Base-by-base conservation (phyloP, 257 asterid genomes). In the Ophiorrhiza pumila region DNA sequence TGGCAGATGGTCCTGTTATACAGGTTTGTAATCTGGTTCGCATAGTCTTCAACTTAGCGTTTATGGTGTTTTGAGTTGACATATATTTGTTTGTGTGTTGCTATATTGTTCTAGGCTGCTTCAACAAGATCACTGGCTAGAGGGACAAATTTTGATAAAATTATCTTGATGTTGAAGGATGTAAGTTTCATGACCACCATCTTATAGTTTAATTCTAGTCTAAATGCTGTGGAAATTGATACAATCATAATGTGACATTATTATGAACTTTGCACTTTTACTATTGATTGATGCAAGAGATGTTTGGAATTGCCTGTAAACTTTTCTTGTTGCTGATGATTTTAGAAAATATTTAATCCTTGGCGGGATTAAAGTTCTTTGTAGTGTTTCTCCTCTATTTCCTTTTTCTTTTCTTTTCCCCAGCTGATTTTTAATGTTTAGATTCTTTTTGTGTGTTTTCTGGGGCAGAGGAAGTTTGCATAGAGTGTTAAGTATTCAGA, bases 1-100 rank as follows among this genome's bases (percentile, higher is more conserved):
- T 92, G 77, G 98, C 98, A 69, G 98, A 92, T 81, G 98, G 98
- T 63, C 96, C 98, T 49, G 96, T 92, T 75, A 92, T 92, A 78
- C 98, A 92, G 95, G 98, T 90, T 27, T 13, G 17, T 7, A 12
- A 43, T 34, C 23, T 17, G 22, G 22, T 35, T 56, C 27, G 50
- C 35, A 25, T 73, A 0, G 10, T 55, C 15, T 5, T 46, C 12
- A 13, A 29, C 7, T 1, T 58, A 63, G 4, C 14, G 22, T 45
- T 68, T 53, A 29, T 3, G 15, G 41, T 27, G 34, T 69, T 52
- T 25, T 75, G 1, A 15, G 50, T 53, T 50, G 17, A 37, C 59
- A 35, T 57, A 18, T 22, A 6, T 72, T 74, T 37, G 53, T 42
- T 50, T 69, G 42, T 65, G 15, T 55, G 22, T 59, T 65, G n/a